Conservation (phyloP, 805 yeast species). For the Groenewaldozyma salmanticensis region DNA sequence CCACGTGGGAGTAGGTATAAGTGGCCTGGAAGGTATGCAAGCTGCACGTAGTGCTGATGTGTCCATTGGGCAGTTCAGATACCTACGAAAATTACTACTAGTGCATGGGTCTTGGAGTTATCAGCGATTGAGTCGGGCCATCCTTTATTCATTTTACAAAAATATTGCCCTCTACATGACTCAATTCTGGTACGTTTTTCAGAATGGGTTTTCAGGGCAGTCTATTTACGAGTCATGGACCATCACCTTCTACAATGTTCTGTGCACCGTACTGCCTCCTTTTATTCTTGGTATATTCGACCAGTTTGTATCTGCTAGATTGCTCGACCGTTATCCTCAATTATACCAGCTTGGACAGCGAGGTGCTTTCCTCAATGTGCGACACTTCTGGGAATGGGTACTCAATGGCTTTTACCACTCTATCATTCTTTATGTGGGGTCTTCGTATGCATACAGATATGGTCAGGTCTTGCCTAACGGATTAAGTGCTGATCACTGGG, state of each 20-base stretch:
- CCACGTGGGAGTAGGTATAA: conserved; percentile 97
- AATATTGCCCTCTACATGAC: conserved; percentile 94
- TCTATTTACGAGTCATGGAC: conserved; percentile 98
- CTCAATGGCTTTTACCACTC: conserved; percentile 92
- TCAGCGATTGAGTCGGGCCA: conserved; percentile 87
- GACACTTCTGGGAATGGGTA: conserved; percentile 96
- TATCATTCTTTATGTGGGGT: conserved; percentile 67
- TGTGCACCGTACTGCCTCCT: conserved; percentile 92
- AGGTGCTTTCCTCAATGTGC: conserved; percentile 80
- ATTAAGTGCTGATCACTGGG: conserved; percentile 75
- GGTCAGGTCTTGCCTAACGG: conserved; percentile 59
- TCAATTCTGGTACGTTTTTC: conserved; percentile 95
- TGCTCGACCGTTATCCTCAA: conserved; percentile 86
- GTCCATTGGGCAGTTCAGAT: conserved; percentile 92
- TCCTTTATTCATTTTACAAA: conserved; percentile 89
- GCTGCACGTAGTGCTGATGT: conserved; percentile 98
- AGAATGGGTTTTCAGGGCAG: conserved; percentile 90
- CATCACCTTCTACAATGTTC: conserved; percentile 86
- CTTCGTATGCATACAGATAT: conserved; percentile 54
- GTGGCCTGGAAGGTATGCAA: conserved; percentile 99
- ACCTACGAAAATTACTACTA: conserved; percentile 65
- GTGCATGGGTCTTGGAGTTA: conserved; percentile 99
- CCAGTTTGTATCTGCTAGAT: conserved; percentile 85
- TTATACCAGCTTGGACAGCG: conserved; percentile 84
- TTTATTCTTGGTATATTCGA: conserved; percentile 94